Conservation (phyloP, 2,329 filamentous ascomycete genomes). For the Cylindrodendrum hubeiense region DNA sequence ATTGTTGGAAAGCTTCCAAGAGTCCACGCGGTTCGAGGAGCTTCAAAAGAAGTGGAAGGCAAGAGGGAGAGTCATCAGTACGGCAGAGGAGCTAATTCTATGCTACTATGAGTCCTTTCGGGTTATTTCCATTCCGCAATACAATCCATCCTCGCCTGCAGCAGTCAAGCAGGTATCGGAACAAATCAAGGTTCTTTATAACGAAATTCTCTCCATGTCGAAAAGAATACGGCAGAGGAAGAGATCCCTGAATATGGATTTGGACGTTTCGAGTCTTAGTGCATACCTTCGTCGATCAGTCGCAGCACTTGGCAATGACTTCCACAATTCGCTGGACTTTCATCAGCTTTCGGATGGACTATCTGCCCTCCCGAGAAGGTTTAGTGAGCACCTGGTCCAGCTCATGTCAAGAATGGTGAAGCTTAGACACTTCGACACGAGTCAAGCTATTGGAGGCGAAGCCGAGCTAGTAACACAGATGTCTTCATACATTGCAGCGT, state of each 20-base stretch:
- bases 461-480: background rate
- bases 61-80: background rate
- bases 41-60: too few species aligned
- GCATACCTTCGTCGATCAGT: constrained; percentile 1
- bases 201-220: background rate
- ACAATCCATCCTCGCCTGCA: background rate
- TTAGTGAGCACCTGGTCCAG: constrained; percentile 19
- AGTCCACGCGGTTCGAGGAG: too few species aligned
- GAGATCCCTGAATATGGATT: background rate
- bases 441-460: constrained; percentile 9
- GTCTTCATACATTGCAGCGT: constrained; percentile 17
- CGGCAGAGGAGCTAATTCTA: background rate
- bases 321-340: constrained; percentile 17
- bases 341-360: background rate
- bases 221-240: background rate
- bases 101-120: constrained; percentile 29
- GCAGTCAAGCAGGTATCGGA: background rate
- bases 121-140: constrained; percentile 10
- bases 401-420: constrained; percentile 1
- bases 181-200: constrained; percentile 12
- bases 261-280: constrained; percentile 20
- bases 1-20: too few species aligned
- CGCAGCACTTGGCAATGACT: constrained; percentile 10
- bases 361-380: constrained; percentile 16
- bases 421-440: background rate